Conservation (phyloP, 768 basidiomycete genomes). For the Termitomyces titanicus region DNA sequence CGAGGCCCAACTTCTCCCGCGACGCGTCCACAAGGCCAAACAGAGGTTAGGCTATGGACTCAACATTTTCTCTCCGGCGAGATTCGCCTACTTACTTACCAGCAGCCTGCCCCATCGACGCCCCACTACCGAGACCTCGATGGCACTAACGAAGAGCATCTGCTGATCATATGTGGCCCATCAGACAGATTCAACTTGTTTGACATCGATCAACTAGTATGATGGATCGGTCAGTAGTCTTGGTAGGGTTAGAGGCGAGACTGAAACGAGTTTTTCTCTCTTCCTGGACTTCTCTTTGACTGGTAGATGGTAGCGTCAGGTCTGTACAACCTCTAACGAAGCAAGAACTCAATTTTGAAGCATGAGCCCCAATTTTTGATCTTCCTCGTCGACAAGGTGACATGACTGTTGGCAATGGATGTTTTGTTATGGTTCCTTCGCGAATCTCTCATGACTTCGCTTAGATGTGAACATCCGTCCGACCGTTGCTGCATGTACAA, state of each 20-base stretch:
- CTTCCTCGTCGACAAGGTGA: too few species aligned
- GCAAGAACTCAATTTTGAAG: too few species aligned
- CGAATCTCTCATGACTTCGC: not conserved
- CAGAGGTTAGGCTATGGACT: too few species aligned
- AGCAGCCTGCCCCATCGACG: too few species aligned
- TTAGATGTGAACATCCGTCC: too few species aligned
- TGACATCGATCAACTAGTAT: too few species aligned
- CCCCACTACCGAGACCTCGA: not conserved
- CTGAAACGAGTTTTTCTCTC: not conserved
- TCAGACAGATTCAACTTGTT: not conserved
- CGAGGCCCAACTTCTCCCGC: slow-evolving; percentile 1
- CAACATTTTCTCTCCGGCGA: too few species aligned
- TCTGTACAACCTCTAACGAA: not conserved
- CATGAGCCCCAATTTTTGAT: too few species aligned
- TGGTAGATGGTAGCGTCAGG: not conserved
- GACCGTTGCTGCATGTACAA: not conserved
- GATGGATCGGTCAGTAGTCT: too few species aligned
- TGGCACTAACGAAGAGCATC: not conserved
- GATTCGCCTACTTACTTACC: too few species aligned
- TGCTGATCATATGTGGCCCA: not conserved
- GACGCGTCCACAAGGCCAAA: slow-evolving; percentile 13
- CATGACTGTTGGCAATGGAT: too few species aligned
- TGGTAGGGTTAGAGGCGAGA: too few species aligned
- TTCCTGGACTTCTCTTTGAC: not conserved
- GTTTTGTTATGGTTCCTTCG: not conserved